Evolutionary conservation across 2,329 filamentous ascomycete genomes (phyloP).

Genomic region (Berkeleyomyces rouxiae): DNA sequence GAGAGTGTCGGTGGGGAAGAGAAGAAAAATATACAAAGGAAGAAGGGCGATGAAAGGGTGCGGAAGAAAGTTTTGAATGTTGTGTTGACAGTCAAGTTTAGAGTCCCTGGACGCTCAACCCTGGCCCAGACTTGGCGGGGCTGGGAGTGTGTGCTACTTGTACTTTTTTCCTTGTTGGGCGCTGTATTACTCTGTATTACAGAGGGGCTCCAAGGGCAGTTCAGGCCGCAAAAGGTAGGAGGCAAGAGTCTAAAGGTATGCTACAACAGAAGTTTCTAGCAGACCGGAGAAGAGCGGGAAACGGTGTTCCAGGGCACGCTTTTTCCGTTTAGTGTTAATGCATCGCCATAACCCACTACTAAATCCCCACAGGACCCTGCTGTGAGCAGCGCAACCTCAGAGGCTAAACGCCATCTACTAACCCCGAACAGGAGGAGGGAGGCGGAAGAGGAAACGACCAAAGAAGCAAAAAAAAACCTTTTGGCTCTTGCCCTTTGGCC

Average conservation of each 20-base stretch:
- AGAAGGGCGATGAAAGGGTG: not conserved
- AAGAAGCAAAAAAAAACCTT: not conserved
- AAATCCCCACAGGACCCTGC: not conserved
- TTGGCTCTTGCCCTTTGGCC: not conserved
- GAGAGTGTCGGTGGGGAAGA: not conserved
- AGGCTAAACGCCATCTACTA: not conserved
- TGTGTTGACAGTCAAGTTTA: not conserved
- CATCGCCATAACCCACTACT: not conserved
- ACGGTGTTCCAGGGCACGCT: no score
- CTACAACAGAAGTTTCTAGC: not conserved
- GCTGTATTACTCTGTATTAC: not conserved
- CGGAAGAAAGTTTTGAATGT: not conserved
- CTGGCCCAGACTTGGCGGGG: not conserved
- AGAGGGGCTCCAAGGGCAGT: not conserved
- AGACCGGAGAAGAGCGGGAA: not conserved
- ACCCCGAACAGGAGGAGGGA: not conserved
- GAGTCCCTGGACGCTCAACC: not conserved
- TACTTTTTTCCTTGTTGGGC: not conserved
- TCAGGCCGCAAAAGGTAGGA: not conserved
- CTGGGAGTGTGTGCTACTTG: not conserved
- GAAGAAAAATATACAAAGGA: not conserved
- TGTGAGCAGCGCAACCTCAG: not conserved
- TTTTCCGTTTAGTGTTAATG: no score
- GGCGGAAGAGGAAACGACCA: not conserved
- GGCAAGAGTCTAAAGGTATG: no score